Base-by-base conservation (phyloP, 371 early-diverging fungal species). In the Phascolomyces articulosus region DNA sequence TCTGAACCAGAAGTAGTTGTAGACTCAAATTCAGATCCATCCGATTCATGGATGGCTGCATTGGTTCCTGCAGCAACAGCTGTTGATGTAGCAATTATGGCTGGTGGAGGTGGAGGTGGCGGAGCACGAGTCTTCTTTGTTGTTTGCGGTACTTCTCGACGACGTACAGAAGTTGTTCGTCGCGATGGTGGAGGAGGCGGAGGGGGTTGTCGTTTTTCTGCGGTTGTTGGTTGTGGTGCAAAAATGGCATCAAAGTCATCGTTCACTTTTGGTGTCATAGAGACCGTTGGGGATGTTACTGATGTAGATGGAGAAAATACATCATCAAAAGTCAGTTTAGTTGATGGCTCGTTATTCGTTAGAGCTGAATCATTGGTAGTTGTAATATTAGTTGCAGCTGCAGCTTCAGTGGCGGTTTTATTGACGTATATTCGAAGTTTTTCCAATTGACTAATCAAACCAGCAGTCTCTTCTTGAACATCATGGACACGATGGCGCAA, bases 161-260 rank as follows among this genome's bases (percentile, higher is more conserved):
- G 41, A 28, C 60, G 60, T 7, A 59, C 26, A n/a, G n/a, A n/a
- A 7, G 60, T 59, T 24, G 31, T 47, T n/a, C 60, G 60, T 26
- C 60, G 41, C n/a, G 38, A 40, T 28, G 60, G 60, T 10, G 60
- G 60, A 0, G 60, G 74, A 24, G 79, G 76, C 18, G 78, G 70
- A 31, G 69, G 56, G 29, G 56, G 73, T 26, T 48, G 55, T 62
- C 41, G 57, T 40, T 55, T 54, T 65, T 68, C 54, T 49, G 38
- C 54, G 62, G 40, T 23, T 47, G 27, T 18, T 26, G 28, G 67
- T 55, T 31, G 76, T 57, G 23, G 56, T 23, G 74, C 78, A 65
- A 81, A 81, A 9, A 78, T 72, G 13, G 76, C 70, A 60, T 81
- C 82, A 71, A 81, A 81, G 38, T 76, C 78, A 60, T 41, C 51